Percentiles rank a stretch among this genome's conserved stretches.
Evolutionary conservation across 202 grass and related monocot species (phyloP).

Genomic region (Schoenoplectus tabernaemontani): DNA sequence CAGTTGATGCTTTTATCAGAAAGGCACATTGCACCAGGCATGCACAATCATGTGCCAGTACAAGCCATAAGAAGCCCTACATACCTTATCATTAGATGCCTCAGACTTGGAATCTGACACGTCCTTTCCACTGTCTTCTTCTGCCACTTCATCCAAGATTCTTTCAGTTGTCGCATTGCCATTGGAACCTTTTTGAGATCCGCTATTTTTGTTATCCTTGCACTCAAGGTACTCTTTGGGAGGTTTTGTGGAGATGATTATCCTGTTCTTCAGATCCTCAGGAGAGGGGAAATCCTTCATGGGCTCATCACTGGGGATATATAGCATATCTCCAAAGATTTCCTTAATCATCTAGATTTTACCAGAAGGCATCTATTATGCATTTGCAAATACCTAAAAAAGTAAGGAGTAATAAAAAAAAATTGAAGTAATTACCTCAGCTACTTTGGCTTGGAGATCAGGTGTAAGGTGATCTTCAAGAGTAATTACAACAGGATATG

Average conservation of each 20-base stretch:
- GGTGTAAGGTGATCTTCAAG: constrained; percentile 81
- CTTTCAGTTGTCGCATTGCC: constrained; percentile 28
- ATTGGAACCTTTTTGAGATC: constrained; percentile 17
- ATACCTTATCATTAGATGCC: constrained; percentile 8
- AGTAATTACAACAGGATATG: constrained; percentile 79
- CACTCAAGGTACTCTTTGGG: constrained; percentile 69
- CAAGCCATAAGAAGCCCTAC: not conserved
- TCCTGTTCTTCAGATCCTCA: constrained; percentile 46
- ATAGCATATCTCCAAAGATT: constrained; percentile 74
- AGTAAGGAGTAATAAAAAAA: not conserved
- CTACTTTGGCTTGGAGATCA: constrained; percentile 74
- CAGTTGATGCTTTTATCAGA: not conserved
- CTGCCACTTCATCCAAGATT: constrained; percentile 29
- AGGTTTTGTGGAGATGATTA: constrained; percentile 88
- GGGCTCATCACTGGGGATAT: constrained; percentile 37
- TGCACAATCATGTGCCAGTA: not conserved
- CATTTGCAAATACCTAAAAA: not conserved
- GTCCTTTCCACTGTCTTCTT: constrained; percentile 52
- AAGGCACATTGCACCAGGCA: not conserved
- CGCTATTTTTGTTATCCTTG: constrained; percentile 28
- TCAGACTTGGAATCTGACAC: constrained; percentile 25
- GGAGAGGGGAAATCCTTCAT: constrained; percentile 71
- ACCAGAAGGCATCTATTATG: constrained; percentile 24
- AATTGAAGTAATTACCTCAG: constrained; percentile 36
- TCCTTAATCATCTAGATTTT: constrained; percentile 49